Evolutionary conservation across 192 early-diverging fungal species (phyloP), one percentile per base, ranked within the genome.

Genomic region (Coemansia brasiliensis): DNA sequence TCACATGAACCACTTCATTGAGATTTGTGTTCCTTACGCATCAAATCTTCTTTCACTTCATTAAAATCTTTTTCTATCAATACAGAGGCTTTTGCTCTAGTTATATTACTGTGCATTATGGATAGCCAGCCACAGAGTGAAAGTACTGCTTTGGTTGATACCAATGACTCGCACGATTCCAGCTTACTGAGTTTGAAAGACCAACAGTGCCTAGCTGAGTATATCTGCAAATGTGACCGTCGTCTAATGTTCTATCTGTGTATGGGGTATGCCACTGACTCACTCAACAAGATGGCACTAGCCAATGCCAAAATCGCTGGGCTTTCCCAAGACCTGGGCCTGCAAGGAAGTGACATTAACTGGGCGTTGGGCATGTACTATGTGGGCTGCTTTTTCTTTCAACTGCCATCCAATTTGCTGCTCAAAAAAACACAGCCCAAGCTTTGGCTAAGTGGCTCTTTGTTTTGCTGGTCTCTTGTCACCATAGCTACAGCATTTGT

Each of bases 261-360:
- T 42, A 26, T 63, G 11, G 74, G 74, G 15, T 78, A 78, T 52
- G 74, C 63, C 11, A 18, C 61, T 6, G 67, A 71, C 54, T 67
- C 67, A 17, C 43, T 78, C 18, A 78, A 71, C 68, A 78, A 78
- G 41, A 78, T 78, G 74, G 60, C 74, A 11, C 54, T 71, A 18
- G 48, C 68, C 4, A 67, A 71, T 35, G 76, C 70, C 57, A 73
- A 73, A 24, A 42, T 79, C 17, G 61, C 66, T 18, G 76, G 76
- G 10, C 55, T 73, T 21, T 60, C 59, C 24, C 11, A 39, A 9
- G 71, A 69, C 46, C 59, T 79, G 12, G 38, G 32, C 10, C 54
- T 79, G 12, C 42, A 57, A 18, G 75, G 62, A 15, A 52, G 50
- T 21, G 69, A 68, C 41, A 69, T 79, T 25, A 69, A 65, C 45